Evolutionary conservation across 2,329 filamentous ascomycete species (phyloP).

Genomic region (Botrytis squamosa): DNA sequence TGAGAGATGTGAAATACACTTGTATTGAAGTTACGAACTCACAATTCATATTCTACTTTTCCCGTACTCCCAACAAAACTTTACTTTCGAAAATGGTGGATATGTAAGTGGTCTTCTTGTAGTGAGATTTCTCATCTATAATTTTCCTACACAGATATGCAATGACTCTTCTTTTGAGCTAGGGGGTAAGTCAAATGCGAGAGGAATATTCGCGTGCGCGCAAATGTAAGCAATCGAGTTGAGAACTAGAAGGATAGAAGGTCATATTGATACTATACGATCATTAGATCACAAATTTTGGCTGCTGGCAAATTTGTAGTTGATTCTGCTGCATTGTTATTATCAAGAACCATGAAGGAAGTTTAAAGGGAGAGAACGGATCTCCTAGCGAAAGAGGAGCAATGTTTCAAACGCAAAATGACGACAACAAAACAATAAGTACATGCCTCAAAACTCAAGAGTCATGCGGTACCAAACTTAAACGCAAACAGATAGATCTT

Average conservation of each 20-base stretch:
- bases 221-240: background rate
- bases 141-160: background rate
- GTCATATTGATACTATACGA: background rate
- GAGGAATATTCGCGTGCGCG: background rate
- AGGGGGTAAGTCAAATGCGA: background rate
- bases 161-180: background rate
- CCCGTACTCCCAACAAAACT: background rate
- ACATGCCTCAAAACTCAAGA: background rate
- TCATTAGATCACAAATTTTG: background rate
- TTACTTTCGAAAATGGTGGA: background rate
- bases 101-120: background rate
- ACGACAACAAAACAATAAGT: background rate
- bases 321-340: background rate
- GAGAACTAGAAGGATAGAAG: background rate
- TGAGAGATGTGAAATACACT: background rate
- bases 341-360: background rate
- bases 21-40: background rate
- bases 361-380: background rate
- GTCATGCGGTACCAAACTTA: background rate
- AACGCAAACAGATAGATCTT: background rate
- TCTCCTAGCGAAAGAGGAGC: background rate
- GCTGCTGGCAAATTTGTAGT: background rate
- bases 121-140: background rate
- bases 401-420: background rate
- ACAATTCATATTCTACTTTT: background rate